Conservation (phyloP, 2,329 filamentous ascomycete species). For the Fusarium hostae region DNA sequence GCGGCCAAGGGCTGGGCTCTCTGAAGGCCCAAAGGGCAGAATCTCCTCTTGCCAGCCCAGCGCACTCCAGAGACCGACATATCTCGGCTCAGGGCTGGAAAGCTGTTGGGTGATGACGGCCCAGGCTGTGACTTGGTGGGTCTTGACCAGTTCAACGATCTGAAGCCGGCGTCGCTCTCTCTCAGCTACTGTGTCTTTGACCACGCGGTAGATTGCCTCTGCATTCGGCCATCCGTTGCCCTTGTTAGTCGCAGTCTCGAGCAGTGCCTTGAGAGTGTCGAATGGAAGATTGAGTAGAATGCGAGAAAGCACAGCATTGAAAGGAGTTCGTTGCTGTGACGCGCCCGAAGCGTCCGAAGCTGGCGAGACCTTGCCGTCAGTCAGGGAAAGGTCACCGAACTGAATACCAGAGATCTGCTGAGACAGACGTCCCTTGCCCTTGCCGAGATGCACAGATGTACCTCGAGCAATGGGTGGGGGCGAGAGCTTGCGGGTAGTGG, state of each 20-base stretch:
- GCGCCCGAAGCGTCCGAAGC: constrained; percentile 48
- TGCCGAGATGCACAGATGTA: constrained; percentile 51
- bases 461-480: constrained; percentile 51
- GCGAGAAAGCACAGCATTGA: constrained; percentile 68
- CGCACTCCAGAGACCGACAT: constrained; percentile 57
- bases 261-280: constrained; percentile 70
- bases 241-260: constrained; percentile 67
- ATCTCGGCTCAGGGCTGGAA: constrained; percentile 52
- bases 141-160: constrained; percentile 56
- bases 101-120: constrained; percentile 52
- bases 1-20: constrained; percentile 57
- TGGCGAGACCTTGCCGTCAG: constrained; percentile 41
- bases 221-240: constrained; percentile 62
- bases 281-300: constrained; percentile 78
- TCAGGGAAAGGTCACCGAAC: constrained; percentile 73
- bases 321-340: constrained; percentile 43
- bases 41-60: constrained; percentile 63
- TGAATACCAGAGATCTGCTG: constrained; percentile 71
- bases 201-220: constrained; percentile 59
- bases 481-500: constrained; percentile 16
- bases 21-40: constrained; percentile 50
- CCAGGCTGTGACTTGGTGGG: constrained; percentile 50
- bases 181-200: constrained; percentile 64
- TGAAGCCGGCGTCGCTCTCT: constrained; percentile 66
- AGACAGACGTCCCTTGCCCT: constrained; percentile 55